Percentiles rank a stretch among this genome's conserved stretches.
phyloP scores from a whole-genome alignment of 805 yeast species.

The Cyberlindnera mrakii region DNA sequence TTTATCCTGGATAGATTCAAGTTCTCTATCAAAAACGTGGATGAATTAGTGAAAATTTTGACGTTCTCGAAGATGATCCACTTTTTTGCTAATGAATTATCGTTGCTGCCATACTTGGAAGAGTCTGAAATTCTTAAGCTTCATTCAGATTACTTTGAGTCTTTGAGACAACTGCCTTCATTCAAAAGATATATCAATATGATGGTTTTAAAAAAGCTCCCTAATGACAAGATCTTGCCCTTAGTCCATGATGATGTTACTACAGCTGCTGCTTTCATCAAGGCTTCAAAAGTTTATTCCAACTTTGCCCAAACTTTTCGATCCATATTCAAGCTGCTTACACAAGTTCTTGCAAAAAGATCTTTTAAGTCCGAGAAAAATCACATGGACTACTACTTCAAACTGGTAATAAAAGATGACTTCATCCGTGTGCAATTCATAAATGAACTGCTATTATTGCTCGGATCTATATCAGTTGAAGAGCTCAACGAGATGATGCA shows the following conservation, averaged over 20 bases:
- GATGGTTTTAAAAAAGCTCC: slow-evolving; percentile 5
- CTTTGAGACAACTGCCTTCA: slow-evolving; percentile 31
- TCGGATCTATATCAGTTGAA: slow-evolving; percentile 7
- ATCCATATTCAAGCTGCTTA: slow-evolving; percentile 14
- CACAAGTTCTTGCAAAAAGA: slow-evolving; percentile 11
- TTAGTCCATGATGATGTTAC: slow-evolving; percentile 19
- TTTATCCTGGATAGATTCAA: slow-evolving; percentile 18
- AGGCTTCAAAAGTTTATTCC: slow-evolving; percentile 15
- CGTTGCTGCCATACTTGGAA: slow-evolving; percentile 7
- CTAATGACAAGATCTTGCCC: slow-evolving; percentile 2
- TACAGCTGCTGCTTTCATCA: slow-evolving; percentile 9
- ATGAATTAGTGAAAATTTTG: slow-evolving; percentile 19
- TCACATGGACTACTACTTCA: slow-evolving; percentile 18
- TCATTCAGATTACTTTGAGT: slow-evolving; percentile 12
- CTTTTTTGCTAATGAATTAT: slow-evolving; percentile 20
- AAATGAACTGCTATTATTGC: slow-evolving; percentile 16
- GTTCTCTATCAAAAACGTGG: slow-evolving; percentile 18
- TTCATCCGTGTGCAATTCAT: slow-evolving; percentile 19
- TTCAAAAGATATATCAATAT: slow-evolving; percentile 21
- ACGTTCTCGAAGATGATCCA: slow-evolving; percentile 22
- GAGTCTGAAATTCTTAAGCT: slow-evolving; percentile 1
- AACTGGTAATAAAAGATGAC: slow-evolving; percentile 19
- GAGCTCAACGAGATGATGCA: slow-evolving; percentile 6
- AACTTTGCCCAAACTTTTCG: slow-evolving; percentile 14
- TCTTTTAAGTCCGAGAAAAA: slow-evolving; percentile 12